These are phyloP conservation scores for Candida orba DNA, from an alignment of 805 yeast species.

Conservation along the genomic window DNA sequence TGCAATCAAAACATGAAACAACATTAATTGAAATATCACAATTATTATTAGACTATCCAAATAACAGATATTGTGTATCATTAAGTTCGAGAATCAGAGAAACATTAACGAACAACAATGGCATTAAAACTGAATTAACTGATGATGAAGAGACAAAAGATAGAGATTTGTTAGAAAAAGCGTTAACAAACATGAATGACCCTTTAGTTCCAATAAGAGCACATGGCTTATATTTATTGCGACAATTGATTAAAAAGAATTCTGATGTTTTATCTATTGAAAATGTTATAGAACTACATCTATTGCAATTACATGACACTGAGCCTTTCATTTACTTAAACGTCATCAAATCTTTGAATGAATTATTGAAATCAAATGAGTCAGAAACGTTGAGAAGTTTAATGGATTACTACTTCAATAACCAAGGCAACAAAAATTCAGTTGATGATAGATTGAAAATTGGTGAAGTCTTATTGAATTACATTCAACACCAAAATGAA, in stretches of 20 bases:
- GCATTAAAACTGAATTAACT: neutral
- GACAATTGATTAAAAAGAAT: constrained; percentile 43
- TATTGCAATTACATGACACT: constrained; percentile 58
- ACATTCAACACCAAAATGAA: constrained; percentile 38
- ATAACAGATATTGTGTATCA: constrained; percentile 12
- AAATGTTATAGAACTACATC: constrained; percentile 53
- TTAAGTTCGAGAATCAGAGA: constrained; percentile 14
- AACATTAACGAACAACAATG: constrained; percentile 9
- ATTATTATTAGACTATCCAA: constrained; percentile 21
- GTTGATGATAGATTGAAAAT: constrained; percentile 67
- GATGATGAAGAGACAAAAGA: constrained; percentile 23
- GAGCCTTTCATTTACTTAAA: constrained; percentile 88
- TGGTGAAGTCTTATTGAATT: constrained; percentile 74
- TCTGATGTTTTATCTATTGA: constrained; percentile 46
- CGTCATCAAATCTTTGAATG: constrained; percentile 70
- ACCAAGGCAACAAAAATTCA: constrained; percentile 15
- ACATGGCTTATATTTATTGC: constrained; percentile 65
- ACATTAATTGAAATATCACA: constrained; percentile 26
- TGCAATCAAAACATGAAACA: constrained; percentile 13
- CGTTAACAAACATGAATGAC: constrained; percentile 63
- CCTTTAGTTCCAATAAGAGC: constrained; percentile 81
- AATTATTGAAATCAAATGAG: constrained; percentile 42
- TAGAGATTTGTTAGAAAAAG: constrained; percentile 41
- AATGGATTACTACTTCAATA: constrained; percentile 28
- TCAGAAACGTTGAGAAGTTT: constrained; percentile 31